Conservation (phyloP, 1,284 basidiomycete genomes). For the Fomitopsis betulina region DNA sequence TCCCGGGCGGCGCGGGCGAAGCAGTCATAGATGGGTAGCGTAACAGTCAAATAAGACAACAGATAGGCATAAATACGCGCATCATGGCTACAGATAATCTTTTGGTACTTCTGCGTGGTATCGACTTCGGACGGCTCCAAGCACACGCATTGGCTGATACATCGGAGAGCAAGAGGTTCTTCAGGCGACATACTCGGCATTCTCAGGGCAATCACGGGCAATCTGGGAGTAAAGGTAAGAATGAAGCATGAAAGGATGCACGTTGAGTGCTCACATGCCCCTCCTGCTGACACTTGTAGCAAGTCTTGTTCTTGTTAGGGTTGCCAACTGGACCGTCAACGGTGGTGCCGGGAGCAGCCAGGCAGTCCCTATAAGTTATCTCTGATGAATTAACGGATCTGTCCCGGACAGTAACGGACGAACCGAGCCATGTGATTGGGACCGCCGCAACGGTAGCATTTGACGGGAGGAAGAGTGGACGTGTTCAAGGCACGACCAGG, state of each 20-base stretch:
- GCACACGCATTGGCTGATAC: not conserved
- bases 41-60: conserved; percentile 11
- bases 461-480: conserved; percentile 72
- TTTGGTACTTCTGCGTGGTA: not conserved
- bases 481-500: conserved; percentile 71
- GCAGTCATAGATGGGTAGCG: not conserved
- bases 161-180: conserved; percentile 3
- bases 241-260: not conserved
- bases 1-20: not conserved
- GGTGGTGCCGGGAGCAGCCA: conserved; percentile 61
- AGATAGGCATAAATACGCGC: conserved; percentile 23
- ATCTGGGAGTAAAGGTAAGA: conserved; percentile 41
- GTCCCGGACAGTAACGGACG: not conserved
- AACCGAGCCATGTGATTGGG: conserved; percentile 81
- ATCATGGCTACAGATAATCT: conserved; percentile 3
- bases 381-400: not conserved
- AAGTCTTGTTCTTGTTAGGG: conserved; percentile 67
- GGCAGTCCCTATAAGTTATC: conserved; percentile 56
- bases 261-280: conserved; percentile 61
- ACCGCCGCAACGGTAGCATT: conserved; percentile 80
- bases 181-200: conserved; percentile 32
- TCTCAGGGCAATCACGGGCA: conserved; percentile 74
- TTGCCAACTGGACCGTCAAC: conserved; percentile 35
- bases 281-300: conserved; percentile 82
- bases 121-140: not conserved